A percentile compares a stretch with the other conserved stretches of the same genome.
Conservation (phyloP, 2,329 filamentous ascomycete genomes). For the Botrytis byssoidea region DNA sequence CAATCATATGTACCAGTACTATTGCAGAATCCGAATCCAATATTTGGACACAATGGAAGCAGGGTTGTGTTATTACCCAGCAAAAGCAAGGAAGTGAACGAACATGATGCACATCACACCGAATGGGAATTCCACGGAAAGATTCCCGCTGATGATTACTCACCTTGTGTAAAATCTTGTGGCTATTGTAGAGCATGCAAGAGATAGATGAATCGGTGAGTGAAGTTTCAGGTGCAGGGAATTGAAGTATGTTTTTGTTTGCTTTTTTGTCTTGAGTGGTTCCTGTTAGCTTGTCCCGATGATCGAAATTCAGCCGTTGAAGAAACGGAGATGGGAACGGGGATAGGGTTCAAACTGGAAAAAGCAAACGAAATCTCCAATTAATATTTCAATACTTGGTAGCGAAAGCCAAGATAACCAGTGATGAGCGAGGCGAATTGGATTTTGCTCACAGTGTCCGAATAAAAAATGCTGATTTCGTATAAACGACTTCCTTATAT, state of each 20-base stretch:
- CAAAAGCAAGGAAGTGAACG: neutral
- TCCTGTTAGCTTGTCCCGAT: neutral
- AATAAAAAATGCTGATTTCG: neutral
- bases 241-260: neutral
- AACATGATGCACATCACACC: slow-evolving; percentile 1
- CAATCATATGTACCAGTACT: neutral
- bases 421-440: neutral
- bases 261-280: neutral
- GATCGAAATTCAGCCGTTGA: slow-evolving; percentile 14
- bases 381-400: neutral
- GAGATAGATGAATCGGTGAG: slow-evolving; percentile 9
- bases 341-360: neutral
- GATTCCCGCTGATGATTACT: slow-evolving; percentile 4
- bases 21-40: neutral
- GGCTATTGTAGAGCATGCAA: neutral
- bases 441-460: neutral
- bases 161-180: neutral
- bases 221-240: slow-evolving; percentile 3
- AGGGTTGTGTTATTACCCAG: slow-evolving; percentile 3
- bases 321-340: slow-evolving; percentile 8
- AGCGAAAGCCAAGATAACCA: neutral
- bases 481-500: neutral
- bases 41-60: neutral
- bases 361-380: neutral
- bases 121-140: slow-evolving; percentile 7